Base-by-base conservation (phyloP, 139 green algal genomes). In the Axilococcus clingmanii region DNA sequence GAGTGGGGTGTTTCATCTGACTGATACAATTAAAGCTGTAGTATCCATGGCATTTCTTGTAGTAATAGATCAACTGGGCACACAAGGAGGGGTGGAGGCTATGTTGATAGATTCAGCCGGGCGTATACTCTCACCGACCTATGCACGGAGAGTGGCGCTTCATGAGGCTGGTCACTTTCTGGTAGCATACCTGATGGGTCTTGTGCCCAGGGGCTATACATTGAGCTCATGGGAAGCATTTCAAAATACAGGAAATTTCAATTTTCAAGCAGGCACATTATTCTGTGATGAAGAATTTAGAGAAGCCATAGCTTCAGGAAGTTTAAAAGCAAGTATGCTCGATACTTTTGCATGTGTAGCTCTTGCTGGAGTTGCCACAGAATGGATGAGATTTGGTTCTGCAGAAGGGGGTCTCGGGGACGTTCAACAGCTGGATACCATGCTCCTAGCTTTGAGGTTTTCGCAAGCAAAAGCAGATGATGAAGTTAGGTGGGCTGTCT, bases 81-180 rank as follows among this genome's bases (percentile, higher is more conserved):
- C 60, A 19, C 52, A 41, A 2, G 88, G 88, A 32, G 88, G 79
- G 0, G 48, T 84, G 7, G 77, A 90, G 52, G 72, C 75, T 3
- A 72, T 96, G 20, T 29, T 82, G 2, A 32, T 96, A 12, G 88
- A 96, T 62, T 75, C 52, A 2, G 61, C 63, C 3, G 85, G 64
- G 0, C 59, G 81, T 5, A 5, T 82, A 5, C 44, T 91, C 4
- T 69, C 33, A 35, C 14, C 54, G 8, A 71, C n/a, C 0, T 92
- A 88, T 50, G 42, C 19, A 11, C 50, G 77, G 29, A 59, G 84
- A 0, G 81, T 94, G 16, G 78, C 82, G 0, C 36, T 74, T 11
- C 86, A 95, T 55, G 91, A 98, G 61, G 85, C 91, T 1, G 91
- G 88, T 0, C 91, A 98, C 69, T 91, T 98, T 50, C 69, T 98